Percentiles rank a stretch among this genome's conserved stretches.
These are phyloP conservation scores for Calonectria leucothoes DNA, from an alignment of 2,329 filamentous ascomycete genomes.

Conservation along the genomic window DNA sequence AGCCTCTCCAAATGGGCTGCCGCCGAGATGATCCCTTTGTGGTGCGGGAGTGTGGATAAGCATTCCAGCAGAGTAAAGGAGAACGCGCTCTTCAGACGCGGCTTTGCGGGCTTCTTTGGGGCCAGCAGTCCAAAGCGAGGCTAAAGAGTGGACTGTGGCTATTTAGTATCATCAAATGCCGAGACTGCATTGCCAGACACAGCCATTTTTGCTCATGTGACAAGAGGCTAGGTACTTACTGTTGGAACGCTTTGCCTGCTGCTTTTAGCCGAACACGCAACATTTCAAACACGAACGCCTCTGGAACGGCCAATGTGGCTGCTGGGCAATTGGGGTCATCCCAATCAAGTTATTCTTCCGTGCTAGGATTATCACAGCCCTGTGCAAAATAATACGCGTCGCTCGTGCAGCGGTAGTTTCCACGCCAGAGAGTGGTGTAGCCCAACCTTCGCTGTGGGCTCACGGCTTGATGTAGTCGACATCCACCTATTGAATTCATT, in stretches of 20 bases:
- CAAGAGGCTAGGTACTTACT: background rate
- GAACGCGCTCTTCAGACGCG: background rate
- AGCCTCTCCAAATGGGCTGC: background rate
- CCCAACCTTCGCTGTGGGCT: background rate
- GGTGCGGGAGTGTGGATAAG: background rate
- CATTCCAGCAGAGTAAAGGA: background rate
- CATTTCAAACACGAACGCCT: background rate
- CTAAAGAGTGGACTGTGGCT: background rate
- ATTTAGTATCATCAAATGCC: background rate
- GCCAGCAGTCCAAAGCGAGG: background rate
- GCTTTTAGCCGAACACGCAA: background rate
- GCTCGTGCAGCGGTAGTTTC: background rate
- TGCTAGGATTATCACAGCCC: background rate
- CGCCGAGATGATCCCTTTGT: background rate
- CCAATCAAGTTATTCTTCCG: background rate
- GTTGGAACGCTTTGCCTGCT: background rate
- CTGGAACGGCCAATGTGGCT: background rate
- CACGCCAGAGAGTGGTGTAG: background rate
- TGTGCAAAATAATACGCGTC: background rate
- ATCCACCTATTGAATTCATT: background rate
- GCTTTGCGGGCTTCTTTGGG: background rate
- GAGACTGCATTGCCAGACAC: background rate
- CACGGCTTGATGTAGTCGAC: background rate
- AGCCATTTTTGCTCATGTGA: background rate
- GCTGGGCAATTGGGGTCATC: background rate